Base-by-base conservation (phyloP, 2,329 filamentous ascomycete species). In the Cordyceps farinosa region DNA sequence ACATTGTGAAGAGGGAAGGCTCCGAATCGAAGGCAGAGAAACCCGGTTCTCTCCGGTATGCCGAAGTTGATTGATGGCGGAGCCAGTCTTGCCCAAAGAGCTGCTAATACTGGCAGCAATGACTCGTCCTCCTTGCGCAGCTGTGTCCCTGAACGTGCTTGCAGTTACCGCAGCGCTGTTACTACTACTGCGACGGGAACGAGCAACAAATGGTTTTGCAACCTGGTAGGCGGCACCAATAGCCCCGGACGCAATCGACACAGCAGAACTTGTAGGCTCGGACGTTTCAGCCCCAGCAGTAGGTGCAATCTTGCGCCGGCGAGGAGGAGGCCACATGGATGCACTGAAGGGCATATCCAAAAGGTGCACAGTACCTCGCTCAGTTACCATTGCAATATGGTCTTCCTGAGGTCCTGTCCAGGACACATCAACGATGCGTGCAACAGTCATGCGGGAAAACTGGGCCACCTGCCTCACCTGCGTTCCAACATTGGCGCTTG, bases 361-460 rank as follows among this genome's bases (percentile, higher is more conserved):
- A 50, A 98, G 85, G 76, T 99, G 95, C 11, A 97, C 88, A 9
- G 95, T 99, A n/a, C 94, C 92, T 69, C 93, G 90, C 70, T 96
- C 92, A 0, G 95, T 98, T 32, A 97, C 87, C 77, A 99, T 88
- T 1, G 93, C 94, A 45, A 96, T 79, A 64, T 90, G 88, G 72
- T 96, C 91, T 29, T 91, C 91, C 62, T 88, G 88, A 3, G 91
- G 91, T 61, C 86, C 84, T 1, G 90, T 89, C 95, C 95, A 99
- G 3, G 88, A 87, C 48, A 97, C 90, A 71, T 97, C 94, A 29
- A 97, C 85, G 62, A 98, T 91, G 61, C 91, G 90, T 3, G 95
- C 92, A 55, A 94, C 90, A 2, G 94, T 98, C 85, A 97, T 90
- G 47, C 95, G 88, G 27, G 91, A 91, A 72, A 96, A 97, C 65